These are phyloP conservation scores for Penicillium lividum DNA, from an alignment of 495 filamentous ascomycete species.

Conservation along the genomic window DNA sequence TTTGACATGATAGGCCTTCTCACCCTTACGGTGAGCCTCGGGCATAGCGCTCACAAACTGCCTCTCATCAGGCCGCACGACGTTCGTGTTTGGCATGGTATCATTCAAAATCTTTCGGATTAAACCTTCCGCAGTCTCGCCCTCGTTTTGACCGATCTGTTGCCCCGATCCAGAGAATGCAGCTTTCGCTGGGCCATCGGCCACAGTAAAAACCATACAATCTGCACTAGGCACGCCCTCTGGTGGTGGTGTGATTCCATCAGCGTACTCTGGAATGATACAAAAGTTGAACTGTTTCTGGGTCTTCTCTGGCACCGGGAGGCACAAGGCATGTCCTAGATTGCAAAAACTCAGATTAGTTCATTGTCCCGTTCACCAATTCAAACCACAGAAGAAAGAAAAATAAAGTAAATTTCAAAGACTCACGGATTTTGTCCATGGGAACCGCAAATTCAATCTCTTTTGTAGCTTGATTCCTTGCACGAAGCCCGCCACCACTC, in stretches of 20 bases:
- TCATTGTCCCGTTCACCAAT: not conserved
- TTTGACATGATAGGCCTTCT: slow-evolving; percentile 90
- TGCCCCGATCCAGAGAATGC: slow-evolving; percentile 42
- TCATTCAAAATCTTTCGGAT: slow-evolving; percentile 64
- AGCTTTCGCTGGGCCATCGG: slow-evolving; percentile 67
- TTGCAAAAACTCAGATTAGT: slow-evolving; percentile 8
- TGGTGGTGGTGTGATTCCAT: slow-evolving; percentile 53
- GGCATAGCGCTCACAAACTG: slow-evolving; percentile 76
- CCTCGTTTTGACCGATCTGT: slow-evolving; percentile 44
- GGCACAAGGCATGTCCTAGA: slow-evolving; percentile 71
- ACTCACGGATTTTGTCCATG: slow-evolving; percentile 74
- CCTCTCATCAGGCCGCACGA: slow-evolving; percentile 68
- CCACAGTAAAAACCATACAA: slow-evolving; percentile 81
- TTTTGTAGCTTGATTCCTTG: slow-evolving; percentile 62
- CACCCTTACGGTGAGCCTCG: slow-evolving; percentile 84
- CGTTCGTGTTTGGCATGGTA: slow-evolving; percentile 54
- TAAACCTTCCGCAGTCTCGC: slow-evolving; percentile 64
- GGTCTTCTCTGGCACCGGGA: slow-evolving; percentile 89
- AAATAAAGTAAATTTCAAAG: not conserved
- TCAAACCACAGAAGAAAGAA: not conserved
- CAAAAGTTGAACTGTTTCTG: slow-evolving; percentile 88
- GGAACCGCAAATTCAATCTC: slow-evolving; percentile 68
- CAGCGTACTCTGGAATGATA: slow-evolving; percentile 66
- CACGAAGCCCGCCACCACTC: slow-evolving; percentile 60
- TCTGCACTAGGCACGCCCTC: slow-evolving; percentile 51